phyloP scores from a whole-genome alignment of 2,329 filamentous ascomycete genomes.

The Leptographium lundbergii region DNA sequence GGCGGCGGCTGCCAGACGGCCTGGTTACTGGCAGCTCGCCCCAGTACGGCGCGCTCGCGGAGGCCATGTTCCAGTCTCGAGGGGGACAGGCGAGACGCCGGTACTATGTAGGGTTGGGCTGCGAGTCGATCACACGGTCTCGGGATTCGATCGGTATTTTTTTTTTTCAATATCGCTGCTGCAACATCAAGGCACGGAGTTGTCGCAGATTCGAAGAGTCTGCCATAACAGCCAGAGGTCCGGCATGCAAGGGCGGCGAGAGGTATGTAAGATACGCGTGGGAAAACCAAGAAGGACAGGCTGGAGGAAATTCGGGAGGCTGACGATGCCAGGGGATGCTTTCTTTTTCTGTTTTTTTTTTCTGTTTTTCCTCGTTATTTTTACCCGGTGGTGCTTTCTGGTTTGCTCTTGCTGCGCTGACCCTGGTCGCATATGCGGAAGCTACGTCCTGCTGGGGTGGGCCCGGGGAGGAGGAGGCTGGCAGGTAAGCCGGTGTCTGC shows the following conservation, averaged over 20 bases:
- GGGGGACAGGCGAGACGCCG: slow-evolving; percentile 29
- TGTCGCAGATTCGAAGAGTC: not conserved
- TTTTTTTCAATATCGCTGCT: not conserved
- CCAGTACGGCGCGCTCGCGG: not conserved
- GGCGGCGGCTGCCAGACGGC: slow-evolving; percentile 24
- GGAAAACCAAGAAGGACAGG: not conserved
- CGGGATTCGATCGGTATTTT: not conserved
- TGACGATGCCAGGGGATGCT: slow-evolving; percentile 4
- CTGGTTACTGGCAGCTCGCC: slow-evolving; percentile 36
- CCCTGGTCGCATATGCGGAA: not conserved
- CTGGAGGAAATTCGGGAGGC: slow-evolving; percentile 2
- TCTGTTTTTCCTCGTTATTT: not conserved
- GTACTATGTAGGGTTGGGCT: slow-evolving; percentile 20
- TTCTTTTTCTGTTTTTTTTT: slow-evolving; percentile 2
- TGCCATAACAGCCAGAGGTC: not conserved
- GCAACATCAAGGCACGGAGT: not conserved
- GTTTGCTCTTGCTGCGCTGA: not conserved
- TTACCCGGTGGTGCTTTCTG: not conserved
- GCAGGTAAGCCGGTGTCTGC: not conserved
- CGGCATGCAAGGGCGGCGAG: not conserved
- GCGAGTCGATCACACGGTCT: slow-evolving; percentile 18
- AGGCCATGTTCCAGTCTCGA: not conserved
- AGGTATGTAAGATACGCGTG: not conserved
- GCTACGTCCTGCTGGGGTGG: not conserved
- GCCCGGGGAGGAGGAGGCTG: not conserved